A percentile compares a stretch with the other conserved stretches of the same genome.
Evolutionary conservation across 2,329 filamentous ascomycete genomes (phyloP).

Genomic region (Arthrobotrys conoides): DNA sequence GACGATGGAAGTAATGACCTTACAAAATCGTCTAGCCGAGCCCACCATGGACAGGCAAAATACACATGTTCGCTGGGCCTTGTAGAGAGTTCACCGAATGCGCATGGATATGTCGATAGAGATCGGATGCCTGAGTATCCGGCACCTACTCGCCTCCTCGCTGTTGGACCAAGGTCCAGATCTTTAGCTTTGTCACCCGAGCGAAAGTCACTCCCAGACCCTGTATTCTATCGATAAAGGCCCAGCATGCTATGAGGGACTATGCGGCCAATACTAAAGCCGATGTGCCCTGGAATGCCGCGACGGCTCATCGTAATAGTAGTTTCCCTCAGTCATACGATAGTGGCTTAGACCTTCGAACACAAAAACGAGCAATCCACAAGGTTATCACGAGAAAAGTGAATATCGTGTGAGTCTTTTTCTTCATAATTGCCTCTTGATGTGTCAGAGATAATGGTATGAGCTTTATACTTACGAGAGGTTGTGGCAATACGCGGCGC

Average conservation of each 20-base stretch:
- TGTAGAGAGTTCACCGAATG: slow-evolving; percentile 30
- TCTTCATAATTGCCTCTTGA: not conserved
- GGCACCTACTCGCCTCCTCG: slow-evolving; percentile 41
- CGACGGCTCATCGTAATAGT: slow-evolving; percentile 26
- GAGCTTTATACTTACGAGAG: not conserved
- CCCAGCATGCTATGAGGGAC: not conserved
- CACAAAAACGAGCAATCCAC: not conserved
- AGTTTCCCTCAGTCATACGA: slow-evolving; percentile 21
- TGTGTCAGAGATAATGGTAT: not conserved
- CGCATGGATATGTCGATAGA: slow-evolving; percentile 29
- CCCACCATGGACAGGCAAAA: slow-evolving; percentile 39
- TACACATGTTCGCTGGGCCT: slow-evolving; percentile 40
- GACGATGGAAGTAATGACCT: slow-evolving; percentile 52
- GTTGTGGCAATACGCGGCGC: too few species aligned
- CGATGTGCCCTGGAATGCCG: too few species aligned
- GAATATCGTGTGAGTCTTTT: not conserved
- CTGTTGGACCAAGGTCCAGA: slow-evolving; percentile 45
- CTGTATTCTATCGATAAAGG: slow-evolving; percentile 32
- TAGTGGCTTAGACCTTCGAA: slow-evolving; percentile 38
- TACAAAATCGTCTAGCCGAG: slow-evolving; percentile 58
- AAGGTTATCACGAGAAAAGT: not conserved
- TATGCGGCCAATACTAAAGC: slow-evolving; percentile 15
- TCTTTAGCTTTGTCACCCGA: slow-evolving; percentile 44
- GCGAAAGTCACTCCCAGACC: not conserved
- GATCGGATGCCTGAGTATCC: slow-evolving; percentile 58